A percentile compares a stretch with the other conserved stretches of the same genome.
These are phyloP conservation scores for Claviceps arundinis DNA, from an alignment of 2,329 filamentous ascomycete species.

Conservation along the genomic window DNA sequence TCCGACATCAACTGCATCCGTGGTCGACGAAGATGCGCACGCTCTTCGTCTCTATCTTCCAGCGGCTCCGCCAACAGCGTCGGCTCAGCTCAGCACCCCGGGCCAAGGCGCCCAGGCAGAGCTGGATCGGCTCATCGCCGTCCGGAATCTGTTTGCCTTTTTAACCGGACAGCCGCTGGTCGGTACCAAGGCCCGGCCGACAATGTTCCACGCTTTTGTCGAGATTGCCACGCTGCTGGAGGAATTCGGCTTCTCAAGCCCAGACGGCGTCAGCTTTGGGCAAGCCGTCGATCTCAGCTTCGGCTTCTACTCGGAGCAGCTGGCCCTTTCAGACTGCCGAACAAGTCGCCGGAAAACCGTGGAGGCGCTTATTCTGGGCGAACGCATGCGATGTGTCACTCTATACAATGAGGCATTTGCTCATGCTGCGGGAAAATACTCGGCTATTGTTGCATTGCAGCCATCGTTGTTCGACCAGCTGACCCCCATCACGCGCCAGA, in stretches of 20 bases:
- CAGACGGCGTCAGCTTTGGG: conserved; percentile 46
- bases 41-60: conserved; percentile 40
- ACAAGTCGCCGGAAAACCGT: conserved; percentile 77
- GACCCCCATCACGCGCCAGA: conserved; percentile 56
- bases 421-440: conserved; percentile 79
- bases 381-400: conserved; percentile 67
- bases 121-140: conserved; percentile 42
- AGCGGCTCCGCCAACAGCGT: conserved; percentile 23
- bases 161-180: conserved; percentile 50
- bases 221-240: conserved; percentile 39
- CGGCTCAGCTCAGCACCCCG: conserved; percentile 20
- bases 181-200: conserved; percentile 38
- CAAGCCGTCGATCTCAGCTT: conserved; percentile 52
- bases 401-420: conserved; percentile 88
- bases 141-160: conserved; percentile 54
- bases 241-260: conserved; percentile 43
- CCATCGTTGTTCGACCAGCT: conserved; percentile 59
- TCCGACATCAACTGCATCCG: conserved; percentile 20
- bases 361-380: conserved; percentile 77
- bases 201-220: conserved; percentile 40
- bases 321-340: conserved; percentile 66
- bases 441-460: conserved; percentile 53
- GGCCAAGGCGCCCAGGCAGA: conserved; percentile 24
- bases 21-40: conserved; percentile 25
- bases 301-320: conserved; percentile 62